Conservation (phyloP, 2,329 filamentous ascomycete genomes). For the Phialophora expanda region DNA sequence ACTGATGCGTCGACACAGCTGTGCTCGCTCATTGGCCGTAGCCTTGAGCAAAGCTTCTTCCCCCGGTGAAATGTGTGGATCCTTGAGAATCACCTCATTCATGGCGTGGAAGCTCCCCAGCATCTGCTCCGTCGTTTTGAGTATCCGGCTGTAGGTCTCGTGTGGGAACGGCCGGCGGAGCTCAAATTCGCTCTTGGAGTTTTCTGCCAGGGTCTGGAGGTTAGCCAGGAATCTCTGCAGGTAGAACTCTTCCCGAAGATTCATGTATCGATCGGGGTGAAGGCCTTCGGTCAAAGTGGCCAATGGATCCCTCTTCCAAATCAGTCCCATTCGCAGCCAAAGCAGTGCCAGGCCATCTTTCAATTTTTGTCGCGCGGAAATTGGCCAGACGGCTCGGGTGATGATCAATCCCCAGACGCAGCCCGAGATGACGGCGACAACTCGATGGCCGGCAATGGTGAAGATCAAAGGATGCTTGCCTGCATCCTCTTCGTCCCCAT, state of each 20-base stretch:
- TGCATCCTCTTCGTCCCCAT: conserved; percentile 84
- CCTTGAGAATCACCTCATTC: conserved; percentile 87
- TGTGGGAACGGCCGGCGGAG: conserved; percentile 84
- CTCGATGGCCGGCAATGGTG: conserved; percentile 85
- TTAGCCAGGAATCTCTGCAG: conserved; percentile 78
- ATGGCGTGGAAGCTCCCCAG: conserved; percentile 95
- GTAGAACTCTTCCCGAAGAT: conserved; percentile 82
- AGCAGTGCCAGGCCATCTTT: conserved; percentile 88
- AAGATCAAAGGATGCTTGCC: conserved; percentile 82
- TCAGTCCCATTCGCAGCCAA: conserved; percentile 91
- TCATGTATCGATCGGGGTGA: conserved; percentile 73
- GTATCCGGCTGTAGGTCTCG: conserved; percentile 72
- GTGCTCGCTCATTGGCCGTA: conserved; percentile 76
- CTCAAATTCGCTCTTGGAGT: conserved; percentile 85
- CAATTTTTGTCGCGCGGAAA: conserved; percentile 84
- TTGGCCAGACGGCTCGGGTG: conserved; percentile 89
- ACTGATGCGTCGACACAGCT: conserved; percentile 86
- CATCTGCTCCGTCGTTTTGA: conserved; percentile 80
- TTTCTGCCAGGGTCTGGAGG: conserved; percentile 72
- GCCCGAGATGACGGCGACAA: conserved; percentile 82
- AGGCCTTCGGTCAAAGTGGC: conserved; percentile 70
- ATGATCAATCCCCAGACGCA: conserved; percentile 92
- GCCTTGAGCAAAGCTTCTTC: conserved; percentile 80
- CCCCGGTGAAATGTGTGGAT: conserved; percentile 74
- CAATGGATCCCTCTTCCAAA: conserved; percentile 93